Conservation (phyloP, 2,329 filamentous ascomycete genomes). For the Sordariomycetes sp. region DNA sequence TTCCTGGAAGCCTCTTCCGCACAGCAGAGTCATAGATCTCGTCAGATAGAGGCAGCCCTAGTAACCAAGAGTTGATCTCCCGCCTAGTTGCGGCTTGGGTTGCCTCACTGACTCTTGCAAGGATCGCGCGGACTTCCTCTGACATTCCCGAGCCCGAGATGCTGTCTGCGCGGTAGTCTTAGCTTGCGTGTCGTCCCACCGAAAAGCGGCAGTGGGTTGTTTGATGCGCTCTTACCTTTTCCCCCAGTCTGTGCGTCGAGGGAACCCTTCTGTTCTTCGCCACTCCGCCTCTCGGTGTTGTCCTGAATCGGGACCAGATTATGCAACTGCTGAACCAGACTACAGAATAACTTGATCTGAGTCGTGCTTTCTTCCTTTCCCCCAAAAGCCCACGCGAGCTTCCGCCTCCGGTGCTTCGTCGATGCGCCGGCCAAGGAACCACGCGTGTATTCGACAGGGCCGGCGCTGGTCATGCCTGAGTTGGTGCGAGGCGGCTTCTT, state of each 20-base stretch:
- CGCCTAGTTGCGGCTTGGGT: neutral
- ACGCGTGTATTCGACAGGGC: too few relatives aligned
- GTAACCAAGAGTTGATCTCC: slow-evolving; percentile 9
- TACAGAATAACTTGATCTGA: slow-evolving; percentile 5
- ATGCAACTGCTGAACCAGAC: slow-evolving; percentile 6
- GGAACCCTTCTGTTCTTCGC: neutral
- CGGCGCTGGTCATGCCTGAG: too few relatives aligned
- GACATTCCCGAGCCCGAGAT: neutral
- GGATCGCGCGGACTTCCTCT: slow-evolving; percentile 9
- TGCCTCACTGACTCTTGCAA: neutral
- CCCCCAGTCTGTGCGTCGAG: neutral
- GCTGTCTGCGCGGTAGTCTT: neutral
- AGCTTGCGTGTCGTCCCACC: too few relatives aligned
- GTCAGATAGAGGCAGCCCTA: slow-evolving; percentile 4
- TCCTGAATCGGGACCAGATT: slow-evolving; percentile 4
- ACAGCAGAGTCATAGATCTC: slow-evolving; percentile 11
- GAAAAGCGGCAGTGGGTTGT: too few relatives aligned
- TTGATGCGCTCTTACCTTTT: slow-evolving; percentile 4
- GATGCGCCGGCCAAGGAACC: too few relatives aligned
- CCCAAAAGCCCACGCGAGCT: slow-evolving; percentile 6
- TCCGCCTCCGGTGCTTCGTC: slow-evolving; percentile 1
- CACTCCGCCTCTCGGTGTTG: too few relatives aligned
- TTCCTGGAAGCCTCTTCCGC: slow-evolving; percentile 10
- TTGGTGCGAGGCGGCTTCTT: too few relatives aligned
- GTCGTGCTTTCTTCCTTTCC: slow-evolving; percentile 5